Evolutionary conservation across 805 yeast species (phyloP).

Genomic region (Tetrapisispora pingtungensis): DNA sequence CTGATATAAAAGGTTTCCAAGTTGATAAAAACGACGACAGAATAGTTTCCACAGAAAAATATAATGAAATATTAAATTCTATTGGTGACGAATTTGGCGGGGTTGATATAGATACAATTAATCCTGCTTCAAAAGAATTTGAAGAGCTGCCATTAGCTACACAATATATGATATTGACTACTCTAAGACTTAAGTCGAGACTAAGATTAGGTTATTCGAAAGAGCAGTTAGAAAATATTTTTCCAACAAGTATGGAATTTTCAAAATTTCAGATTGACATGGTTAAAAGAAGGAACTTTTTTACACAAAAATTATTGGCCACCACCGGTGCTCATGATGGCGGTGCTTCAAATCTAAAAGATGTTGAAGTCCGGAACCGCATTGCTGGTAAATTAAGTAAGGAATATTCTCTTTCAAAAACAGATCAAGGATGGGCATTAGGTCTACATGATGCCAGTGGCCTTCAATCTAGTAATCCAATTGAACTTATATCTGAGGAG

Average conservation of each 20-base stretch:
- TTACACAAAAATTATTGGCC: slow-evolving; percentile 79
- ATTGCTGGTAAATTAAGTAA: slow-evolving; percentile 77
- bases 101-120: slow-evolving; percentile 60
- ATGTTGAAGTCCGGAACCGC: slow-evolving; percentile 31
- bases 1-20: slow-evolving; percentile 49
- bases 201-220: slow-evolving; percentile 91
- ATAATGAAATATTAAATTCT: slow-evolving; percentile 47
- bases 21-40: slow-evolving; percentile 56
- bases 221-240: slow-evolving; percentile 72
- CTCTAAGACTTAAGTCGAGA: slow-evolving; percentile 72
- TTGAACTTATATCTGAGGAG: slow-evolving; percentile 37
- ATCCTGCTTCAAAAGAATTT: slow-evolving; percentile 77
- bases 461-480: slow-evolving; percentile 36
- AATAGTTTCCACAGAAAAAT: slow-evolving; percentile 63
- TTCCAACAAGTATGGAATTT: slow-evolving; percentile 81
- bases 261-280: slow-evolving; percentile 87
- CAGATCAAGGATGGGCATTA: slow-evolving; percentile 77
- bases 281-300: slow-evolving; percentile 83
- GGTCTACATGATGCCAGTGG: slow-evolving; percentile 44
- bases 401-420: slow-evolving; percentile 63
- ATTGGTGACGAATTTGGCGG: slow-evolving; percentile 49
- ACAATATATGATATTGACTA: slow-evolving; percentile 80
- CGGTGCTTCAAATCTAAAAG: slow-evolving; percentile 29
- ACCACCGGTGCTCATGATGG: slow-evolving; percentile 68
- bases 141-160: slow-evolving; percentile 67